Conservation (phyloP, 257 asterid species). For the Solanum rostratum region DNA sequence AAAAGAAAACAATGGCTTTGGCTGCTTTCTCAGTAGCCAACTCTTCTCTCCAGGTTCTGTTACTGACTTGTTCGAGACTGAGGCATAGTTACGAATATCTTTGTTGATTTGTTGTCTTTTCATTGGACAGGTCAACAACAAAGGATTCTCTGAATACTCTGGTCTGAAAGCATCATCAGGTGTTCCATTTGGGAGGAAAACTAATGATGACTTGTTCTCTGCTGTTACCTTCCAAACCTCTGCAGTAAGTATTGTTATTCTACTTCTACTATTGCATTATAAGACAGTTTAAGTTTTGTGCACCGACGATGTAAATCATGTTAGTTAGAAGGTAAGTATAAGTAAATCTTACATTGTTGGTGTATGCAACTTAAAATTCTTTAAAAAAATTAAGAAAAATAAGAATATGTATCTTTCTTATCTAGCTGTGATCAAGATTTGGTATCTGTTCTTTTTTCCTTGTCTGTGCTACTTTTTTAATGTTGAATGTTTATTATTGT, state of each 20-base stretch:
- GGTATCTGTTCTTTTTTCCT: not conserved
- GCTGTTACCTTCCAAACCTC: slow-evolving; percentile 68
- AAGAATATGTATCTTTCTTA: not conserved
- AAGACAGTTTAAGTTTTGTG: not conserved
- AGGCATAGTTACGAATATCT: not conserved
- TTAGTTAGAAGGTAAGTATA: not conserved
- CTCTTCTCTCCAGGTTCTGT: slow-evolving; percentile 64
- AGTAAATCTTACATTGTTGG: not conserved
- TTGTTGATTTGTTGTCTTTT: not conserved
- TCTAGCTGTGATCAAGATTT: not conserved
- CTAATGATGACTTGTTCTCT: slow-evolving; percentile 57
- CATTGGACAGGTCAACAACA: slow-evolving; percentile 51
- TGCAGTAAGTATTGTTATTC: slow-evolving; percentile 35
- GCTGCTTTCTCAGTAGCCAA: slow-evolving; percentile 69
- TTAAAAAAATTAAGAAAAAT: not conserved
- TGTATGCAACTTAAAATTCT: not conserved
- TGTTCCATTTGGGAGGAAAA: slow-evolving; percentile 44
- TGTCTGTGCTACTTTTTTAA: too few relatives aligned
- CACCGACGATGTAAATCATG: not conserved
- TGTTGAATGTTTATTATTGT: too few relatives aligned
- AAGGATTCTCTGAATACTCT: slow-evolving; percentile 71
- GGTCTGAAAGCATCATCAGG: slow-evolving; percentile 66
- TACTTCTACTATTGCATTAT: not conserved
- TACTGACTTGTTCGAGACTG: not conserved
- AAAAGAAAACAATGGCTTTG: slow-evolving; percentile 46